These are phyloP conservation scores for Mentha longifolia DNA, from an alignment of 257 asterid genomes.

Conservation along the genomic window DNA sequence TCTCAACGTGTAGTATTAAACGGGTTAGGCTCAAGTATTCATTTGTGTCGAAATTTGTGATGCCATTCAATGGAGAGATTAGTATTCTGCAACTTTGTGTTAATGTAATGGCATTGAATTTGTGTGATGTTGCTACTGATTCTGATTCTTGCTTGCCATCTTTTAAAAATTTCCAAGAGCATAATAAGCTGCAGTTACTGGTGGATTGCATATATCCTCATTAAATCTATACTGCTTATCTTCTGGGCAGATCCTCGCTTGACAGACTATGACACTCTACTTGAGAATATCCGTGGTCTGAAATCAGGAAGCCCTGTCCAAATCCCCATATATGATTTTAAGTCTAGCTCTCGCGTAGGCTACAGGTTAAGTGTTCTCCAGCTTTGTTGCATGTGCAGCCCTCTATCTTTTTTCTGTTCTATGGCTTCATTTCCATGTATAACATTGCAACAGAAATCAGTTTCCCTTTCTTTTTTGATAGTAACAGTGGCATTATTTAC, in stretches of 20 bases:
- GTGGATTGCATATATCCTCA: conserved; percentile 11
- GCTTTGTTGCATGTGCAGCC: conserved; percentile 16
- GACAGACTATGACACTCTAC: conserved; percentile 95
- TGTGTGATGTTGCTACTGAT: not conserved
- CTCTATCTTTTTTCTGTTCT: conserved; percentile 20
- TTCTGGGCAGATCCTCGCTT: conserved; percentile 88
- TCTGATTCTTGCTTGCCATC: conserved; percentile 7
- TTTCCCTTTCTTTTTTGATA: conserved; percentile 1
- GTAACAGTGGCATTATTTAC: conserved; percentile 10
- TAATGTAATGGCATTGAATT: conserved; percentile 6
- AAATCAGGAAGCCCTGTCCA: conserved; percentile 83
- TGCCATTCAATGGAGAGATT: conserved; percentile 8
- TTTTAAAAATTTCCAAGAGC: conserved; percentile 1
- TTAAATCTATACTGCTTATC: conserved; percentile 35
- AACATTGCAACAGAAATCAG: not conserved
- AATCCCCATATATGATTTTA: conserved; percentile 91
- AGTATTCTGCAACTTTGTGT: conserved; percentile 21
- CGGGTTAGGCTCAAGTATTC: not conserved
- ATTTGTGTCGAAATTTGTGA: conserved; percentile 1
- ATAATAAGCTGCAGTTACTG: conserved; percentile 23
- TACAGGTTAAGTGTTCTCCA: conserved; percentile 66
- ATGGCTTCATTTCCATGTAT: conserved; percentile 26
- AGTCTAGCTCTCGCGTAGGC: conserved; percentile 87
- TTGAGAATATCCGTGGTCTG: conserved; percentile 78
- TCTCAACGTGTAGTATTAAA: not conserved